Base-by-base conservation (phyloP, 163 green algal species). In the Volvox carteri region DNA sequence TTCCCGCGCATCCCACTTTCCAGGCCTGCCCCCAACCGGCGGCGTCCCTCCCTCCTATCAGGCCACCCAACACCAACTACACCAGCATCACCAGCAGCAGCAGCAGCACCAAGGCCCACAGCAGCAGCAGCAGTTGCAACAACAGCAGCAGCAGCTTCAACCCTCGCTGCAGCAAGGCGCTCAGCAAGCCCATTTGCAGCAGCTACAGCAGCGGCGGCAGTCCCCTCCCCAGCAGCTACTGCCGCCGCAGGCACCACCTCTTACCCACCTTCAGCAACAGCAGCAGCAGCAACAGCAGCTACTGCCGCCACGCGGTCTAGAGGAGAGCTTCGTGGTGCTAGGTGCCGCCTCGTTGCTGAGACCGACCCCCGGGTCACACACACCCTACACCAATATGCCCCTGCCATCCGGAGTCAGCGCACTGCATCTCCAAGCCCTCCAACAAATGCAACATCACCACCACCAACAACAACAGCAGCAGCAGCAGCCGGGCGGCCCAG, bases 321-420 rank as follows among this genome's bases (percentile, higher is more conserved):
- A 97, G 39, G 95, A 98, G 78, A 97, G 94, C 1, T 98, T 97
- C 78, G 92, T 97, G 42, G 90, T 98, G 73, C 88, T 98, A 39
- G 86, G 86, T 21, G 54, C 89, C 12, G 86, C 91, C 4, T 91
- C 85, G 18, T 62, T 93, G 52, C 80, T 92, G 83, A 68, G 72
- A 28, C 68, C 76, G 35, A 30, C 44, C 52, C 65, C 79, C 54
- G 65, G 19, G 78, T 14, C 33, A 39, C 25, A 54, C 83, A 4
- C 56, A 33, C 30, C 33, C 46, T n/a, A 80, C 44, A 23, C 73
- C 2, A 23, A 62, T 25, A 30, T 30, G 37, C 35, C 68, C 44
- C 52, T 41, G 21, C 79, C 79, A 4, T 28, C 67, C 19, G 81
- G 74, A 42, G 28, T 74, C 44, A 79, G 54, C 67, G 37, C 50